Evolutionary conservation across 805 yeast genomes (phyloP), one percentile per base, ranked within the genome.

Genomic region (Kodamaea jinghongensis): DNA sequence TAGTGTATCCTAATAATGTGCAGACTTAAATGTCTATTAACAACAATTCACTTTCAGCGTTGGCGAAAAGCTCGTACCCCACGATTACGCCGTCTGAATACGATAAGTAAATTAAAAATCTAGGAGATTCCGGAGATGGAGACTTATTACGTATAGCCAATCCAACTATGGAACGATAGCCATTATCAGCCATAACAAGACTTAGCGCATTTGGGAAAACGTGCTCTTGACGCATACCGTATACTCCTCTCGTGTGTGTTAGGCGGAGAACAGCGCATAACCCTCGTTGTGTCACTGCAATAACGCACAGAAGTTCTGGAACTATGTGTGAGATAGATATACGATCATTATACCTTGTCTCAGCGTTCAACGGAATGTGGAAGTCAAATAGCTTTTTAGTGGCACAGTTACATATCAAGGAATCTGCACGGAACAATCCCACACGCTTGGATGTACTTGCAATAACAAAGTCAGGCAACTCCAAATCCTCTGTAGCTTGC

Each of bases 371-470:
- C 6, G 74, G 69, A 15, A 61, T 49, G 1, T 52, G 50, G 45
- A 67, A 51, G 12, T 63, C 63, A 48, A 75, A 77, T 1, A 76
- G 51, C 15, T 63, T 54, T 3, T 65, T 55, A 1, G 78, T 70
- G 1, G 76, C 66, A 4, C 76, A 67, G 46, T 66, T 71, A 50
- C 81, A 76, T 26, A 72, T 63, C 15, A 79, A 57, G 8, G 67
- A 61, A 36, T 72, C 71, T 1, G 63, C 61, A 17, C 71, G 58
- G 46, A 75, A 71, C 17, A 79, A 51, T 0, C 74, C 80, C 10
- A 73, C 45, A 31, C 63, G 60, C 17, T 60, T 48, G 4, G 68
- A 64, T 0, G 83, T 75, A 0, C 83, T 70, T 1, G 69, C 65
- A 6, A 75, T 45, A 3, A 56, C 42, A 15, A 54, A 43, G 17